Percentiles rank a stretch among this genome's conserved stretches.
phyloP scores from a whole-genome alignment of 2,329 filamentous ascomycete species.

The Diaporthe eres region DNA sequence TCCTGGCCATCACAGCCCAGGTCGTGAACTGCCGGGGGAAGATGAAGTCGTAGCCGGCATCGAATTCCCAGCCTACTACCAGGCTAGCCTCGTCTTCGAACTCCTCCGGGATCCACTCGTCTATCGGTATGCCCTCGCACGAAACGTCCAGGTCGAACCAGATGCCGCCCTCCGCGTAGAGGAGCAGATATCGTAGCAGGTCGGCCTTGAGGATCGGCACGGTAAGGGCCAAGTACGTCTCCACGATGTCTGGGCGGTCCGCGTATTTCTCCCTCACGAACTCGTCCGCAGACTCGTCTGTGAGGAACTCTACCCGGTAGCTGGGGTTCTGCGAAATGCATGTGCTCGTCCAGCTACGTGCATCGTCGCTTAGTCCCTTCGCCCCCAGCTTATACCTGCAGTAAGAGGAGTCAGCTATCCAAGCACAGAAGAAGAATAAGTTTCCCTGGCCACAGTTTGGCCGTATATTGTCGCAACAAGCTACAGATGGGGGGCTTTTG shows the following conservation, averaged over 20 bases:
- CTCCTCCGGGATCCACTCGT: conserved; percentile 51
- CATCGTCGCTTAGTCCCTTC: conserved; percentile 50
- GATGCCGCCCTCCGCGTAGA: conserved; percentile 83
- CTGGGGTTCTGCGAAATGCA: conserved; percentile 49
- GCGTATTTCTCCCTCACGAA: conserved; percentile 71
- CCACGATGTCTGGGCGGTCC: conserved; percentile 45
- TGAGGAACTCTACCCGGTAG: conserved; percentile 47
- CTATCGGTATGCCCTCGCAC: conserved; percentile 51
- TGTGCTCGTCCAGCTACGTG: conserved; percentile 49
- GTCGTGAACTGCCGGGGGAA: conserved; percentile 42
- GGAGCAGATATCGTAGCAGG: conserved; percentile 78
- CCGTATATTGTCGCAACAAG: no score
- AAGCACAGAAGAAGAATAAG: no score
- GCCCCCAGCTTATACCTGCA: conserved; percentile 53
- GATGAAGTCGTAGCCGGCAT: conserved; percentile 40
- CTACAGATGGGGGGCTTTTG: no score
- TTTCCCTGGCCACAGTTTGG: no score
- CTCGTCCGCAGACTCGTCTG: conserved; percentile 56
- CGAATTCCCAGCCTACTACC: conserved; percentile 50
- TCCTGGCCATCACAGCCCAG: conserved; percentile 43
- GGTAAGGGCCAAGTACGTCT: conserved; percentile 44
- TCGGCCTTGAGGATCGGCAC: conserved; percentile 69
- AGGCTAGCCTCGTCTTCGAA: conserved; percentile 39
- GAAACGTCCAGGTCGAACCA: conserved; percentile 69
- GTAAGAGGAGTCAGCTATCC: no score